Conservation (phyloP, 257 asterid species). For the Avicennia marina region DNA sequence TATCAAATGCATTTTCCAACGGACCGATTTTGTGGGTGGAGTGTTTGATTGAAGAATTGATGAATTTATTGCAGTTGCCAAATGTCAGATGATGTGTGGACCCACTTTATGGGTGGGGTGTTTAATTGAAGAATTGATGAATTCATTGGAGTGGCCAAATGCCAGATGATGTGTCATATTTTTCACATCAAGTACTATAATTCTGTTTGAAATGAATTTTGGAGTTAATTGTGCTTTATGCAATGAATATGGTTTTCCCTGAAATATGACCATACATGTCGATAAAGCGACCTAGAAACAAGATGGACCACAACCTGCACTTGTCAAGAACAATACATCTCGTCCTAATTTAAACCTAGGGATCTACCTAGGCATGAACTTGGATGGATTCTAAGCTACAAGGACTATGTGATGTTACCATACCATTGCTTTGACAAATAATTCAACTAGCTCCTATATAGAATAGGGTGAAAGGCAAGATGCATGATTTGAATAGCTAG, state of each 20-base stretch:
- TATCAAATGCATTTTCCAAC: too few species aligned
- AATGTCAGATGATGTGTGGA: too few species aligned
- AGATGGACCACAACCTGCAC: too few species aligned
- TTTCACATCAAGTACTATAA: constrained; percentile 3
- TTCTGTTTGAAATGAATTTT: neutral
- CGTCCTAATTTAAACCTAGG: too few species aligned
- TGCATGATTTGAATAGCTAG: neutral
- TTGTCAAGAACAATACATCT: too few species aligned
- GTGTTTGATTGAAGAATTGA: too few species aligned
- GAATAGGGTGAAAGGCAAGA: neutral
- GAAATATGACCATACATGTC: too few species aligned
- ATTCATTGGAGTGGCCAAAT: neutral
- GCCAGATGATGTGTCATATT: constrained; percentile 7
- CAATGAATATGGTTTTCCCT: neutral
- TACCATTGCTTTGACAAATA: too few species aligned
- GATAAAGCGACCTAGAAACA: too few species aligned
- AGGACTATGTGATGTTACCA: constrained; percentile 1
- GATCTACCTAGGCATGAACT: too few species aligned
- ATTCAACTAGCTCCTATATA: neutral
- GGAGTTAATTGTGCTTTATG: neutral
- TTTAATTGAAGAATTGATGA: neutral
- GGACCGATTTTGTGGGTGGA: too few species aligned
- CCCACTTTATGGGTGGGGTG: neutral
- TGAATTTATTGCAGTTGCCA: too few species aligned
- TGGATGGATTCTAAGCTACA: neutral